Conservation (phyloP, 140 eudicot species). For the Stevia rebaudiana region DNA sequence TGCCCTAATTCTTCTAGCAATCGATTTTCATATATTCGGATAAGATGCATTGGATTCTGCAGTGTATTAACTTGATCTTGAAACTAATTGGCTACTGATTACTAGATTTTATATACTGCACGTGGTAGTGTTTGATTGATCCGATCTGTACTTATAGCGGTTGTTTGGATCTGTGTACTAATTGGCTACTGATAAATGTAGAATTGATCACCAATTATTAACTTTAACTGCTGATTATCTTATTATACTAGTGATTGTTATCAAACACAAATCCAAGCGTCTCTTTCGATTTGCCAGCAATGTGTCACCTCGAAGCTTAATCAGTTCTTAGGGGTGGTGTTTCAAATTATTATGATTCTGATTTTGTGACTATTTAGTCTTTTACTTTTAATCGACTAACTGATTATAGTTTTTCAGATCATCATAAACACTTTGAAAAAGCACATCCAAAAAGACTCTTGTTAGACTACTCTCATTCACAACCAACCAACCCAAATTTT, state of each 20-base stretch:
- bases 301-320: neutral
- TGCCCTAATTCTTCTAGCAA: neutral
- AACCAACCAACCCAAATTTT: no score
- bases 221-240: neutral
- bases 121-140: neutral
- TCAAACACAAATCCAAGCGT: neutral
- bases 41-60: neutral
- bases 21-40: neutral
- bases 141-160: constrained; percentile 4
- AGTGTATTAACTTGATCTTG: neutral
- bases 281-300: neutral
- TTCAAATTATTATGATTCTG: neutral
- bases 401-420: neutral
- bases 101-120: neutral
- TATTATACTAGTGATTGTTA: neutral
- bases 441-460: neutral
- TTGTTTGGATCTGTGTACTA: constrained; percentile 7
- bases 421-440: neutral
- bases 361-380: neutral
- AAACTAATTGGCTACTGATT: constrained; percentile 1
- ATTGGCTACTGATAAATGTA: constrained; percentile 1
- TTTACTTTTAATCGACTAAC: neutral
- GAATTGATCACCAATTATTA: neutral
- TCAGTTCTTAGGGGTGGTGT: neutral
- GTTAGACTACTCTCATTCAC: no score